Conservation (phyloP, 129 eudicot genomes). For the Flaveria linearis region DNA sequence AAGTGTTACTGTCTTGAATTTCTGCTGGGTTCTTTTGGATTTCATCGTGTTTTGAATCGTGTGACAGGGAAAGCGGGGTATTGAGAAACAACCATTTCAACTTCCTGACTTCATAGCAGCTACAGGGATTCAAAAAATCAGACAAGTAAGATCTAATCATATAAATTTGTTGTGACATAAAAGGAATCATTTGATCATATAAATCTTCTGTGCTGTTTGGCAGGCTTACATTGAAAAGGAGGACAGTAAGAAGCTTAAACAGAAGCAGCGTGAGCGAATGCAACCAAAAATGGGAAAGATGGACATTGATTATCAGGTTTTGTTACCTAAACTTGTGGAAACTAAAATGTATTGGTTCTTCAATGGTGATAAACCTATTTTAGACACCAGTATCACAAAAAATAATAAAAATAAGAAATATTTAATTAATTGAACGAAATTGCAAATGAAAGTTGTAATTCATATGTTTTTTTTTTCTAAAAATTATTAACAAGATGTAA, state of each 20-base stretch:
- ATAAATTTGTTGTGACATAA: not conserved
- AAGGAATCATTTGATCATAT: not conserved
- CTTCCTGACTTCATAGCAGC: slow-evolving; percentile 99
- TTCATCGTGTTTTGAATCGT: slow-evolving; percentile 49
- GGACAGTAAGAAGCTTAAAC: slow-evolving; percentile 91
- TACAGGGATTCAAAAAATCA: slow-evolving; percentile 94
- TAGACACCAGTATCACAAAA: too few relatives aligned
- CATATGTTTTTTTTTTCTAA: too few relatives aligned
- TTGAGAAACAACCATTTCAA: slow-evolving; percentile 96
- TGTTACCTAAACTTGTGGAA: not conserved
- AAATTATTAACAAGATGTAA: too few relatives aligned
- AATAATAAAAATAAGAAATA: too few relatives aligned
- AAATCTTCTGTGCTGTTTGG: slow-evolving; percentile 21
- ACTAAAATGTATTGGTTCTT: not conserved
- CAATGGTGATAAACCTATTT: too few relatives aligned
- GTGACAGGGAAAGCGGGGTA: slow-evolving; percentile 99
- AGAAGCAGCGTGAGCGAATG: slow-evolving; percentile 98
- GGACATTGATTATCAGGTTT: slow-evolving; percentile 99
- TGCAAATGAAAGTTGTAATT: too few relatives aligned
- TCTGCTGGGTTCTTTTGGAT: slow-evolving; percentile 20
- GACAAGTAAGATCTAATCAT: slow-evolving; percentile 64
- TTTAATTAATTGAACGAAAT: too few relatives aligned
- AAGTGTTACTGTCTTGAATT: not conserved
- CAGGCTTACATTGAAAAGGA: slow-evolving; percentile 99
- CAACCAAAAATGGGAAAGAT: slow-evolving; percentile 98